Evolutionary conservation across 208 protist species (phyloP).

Genomic region (Leishmania braziliensis): DNA sequence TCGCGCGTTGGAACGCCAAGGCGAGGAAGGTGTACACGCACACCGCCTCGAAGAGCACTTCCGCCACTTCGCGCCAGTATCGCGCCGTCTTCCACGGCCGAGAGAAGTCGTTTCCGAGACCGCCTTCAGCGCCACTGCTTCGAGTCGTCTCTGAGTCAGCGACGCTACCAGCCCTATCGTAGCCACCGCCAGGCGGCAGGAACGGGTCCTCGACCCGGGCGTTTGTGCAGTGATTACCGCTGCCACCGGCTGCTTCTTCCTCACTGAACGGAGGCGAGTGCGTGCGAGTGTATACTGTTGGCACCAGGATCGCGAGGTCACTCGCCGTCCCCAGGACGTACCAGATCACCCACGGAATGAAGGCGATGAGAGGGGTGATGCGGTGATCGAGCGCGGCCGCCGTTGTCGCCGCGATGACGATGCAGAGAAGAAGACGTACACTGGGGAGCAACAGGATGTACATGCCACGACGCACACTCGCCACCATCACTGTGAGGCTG

Average conservation of each 20-base stretch:
- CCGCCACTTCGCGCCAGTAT: slow-evolving; percentile 28
- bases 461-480: slow-evolving; percentile 8
- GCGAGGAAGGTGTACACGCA: slow-evolving; percentile 46
- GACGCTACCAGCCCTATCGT: not conserved
- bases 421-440: slow-evolving; percentile 14
- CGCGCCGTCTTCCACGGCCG: slow-evolving; percentile 20
- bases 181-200: not conserved
- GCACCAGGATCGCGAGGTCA: slow-evolving; percentile 34
- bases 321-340: slow-evolving; percentile 35
- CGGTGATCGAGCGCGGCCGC: slow-evolving; percentile 45
- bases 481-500: slow-evolving; percentile 20
- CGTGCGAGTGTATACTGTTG: slow-evolving; percentile 33
- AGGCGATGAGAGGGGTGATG: slow-evolving; percentile 28
- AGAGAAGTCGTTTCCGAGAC: not conserved
- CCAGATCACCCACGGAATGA: slow-evolving; percentile 39
- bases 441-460: slow-evolving; percentile 27
- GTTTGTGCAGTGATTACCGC: not conserved
- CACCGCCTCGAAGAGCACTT: slow-evolving; percentile 34
- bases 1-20: slow-evolving; percentile 37
- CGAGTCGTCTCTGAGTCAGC: not conserved
- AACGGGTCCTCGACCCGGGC: not conserved
- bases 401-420: slow-evolving; percentile 37
- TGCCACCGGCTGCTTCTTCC: not conserved
- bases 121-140: not conserved
- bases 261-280: not conserved